Evolutionary conservation across 495 filamentous ascomycete species (phyloP), one percentile per base, ranked within the genome.

Genomic region (Tetracladium setigerum): DNA sequence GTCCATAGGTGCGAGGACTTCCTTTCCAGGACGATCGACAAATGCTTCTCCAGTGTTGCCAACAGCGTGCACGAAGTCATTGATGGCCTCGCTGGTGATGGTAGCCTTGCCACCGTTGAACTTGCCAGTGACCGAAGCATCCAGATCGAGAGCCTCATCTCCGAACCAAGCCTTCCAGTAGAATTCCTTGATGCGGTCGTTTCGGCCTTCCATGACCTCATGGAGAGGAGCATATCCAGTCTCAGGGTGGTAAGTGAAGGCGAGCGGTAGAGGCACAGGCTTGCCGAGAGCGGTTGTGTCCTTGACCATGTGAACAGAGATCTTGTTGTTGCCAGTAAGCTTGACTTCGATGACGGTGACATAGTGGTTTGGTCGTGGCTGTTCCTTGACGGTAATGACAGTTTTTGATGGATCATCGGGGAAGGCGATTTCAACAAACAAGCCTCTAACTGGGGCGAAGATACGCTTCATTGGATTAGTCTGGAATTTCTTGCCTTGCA

Each of bases 41-140:
- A 97, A 98, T n/a, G 94, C 92, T 61, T 97, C 92, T 27, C 92
- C 89, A 11, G 89, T 97, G 66, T 98, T 98, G 37, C 92, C 89
- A 49, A 98, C 92, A 36, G 92, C 94, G 61, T 98, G 90, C 13
- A 98, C 89, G 55, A 98, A 98, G 68, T 98, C 94, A 46, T 91
- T 91, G 61, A 98, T 95, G 43, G 84, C 89, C 54, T 95, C 85
- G 38, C 81, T 80, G 11, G 89, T 95, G 54, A 98, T 88, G 13
- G 76, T 87, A 30, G 86, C 76, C 52, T 78, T 78, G 52, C 94
- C 94, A 57, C 92, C 92, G 51, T 86, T 86, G 62, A 98, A 98
- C 36, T 79, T 82, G 56, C 84, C 82, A 4, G 87, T 88, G 32
- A 94, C 85, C 12, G 85, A 70, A 9, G 82, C 81, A 56, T 96